These are phyloP conservation scores for Cryptococcus jaspeensis DNA, from an alignment of 1,284 basidiomycete species.

Conservation along the genomic window DNA sequence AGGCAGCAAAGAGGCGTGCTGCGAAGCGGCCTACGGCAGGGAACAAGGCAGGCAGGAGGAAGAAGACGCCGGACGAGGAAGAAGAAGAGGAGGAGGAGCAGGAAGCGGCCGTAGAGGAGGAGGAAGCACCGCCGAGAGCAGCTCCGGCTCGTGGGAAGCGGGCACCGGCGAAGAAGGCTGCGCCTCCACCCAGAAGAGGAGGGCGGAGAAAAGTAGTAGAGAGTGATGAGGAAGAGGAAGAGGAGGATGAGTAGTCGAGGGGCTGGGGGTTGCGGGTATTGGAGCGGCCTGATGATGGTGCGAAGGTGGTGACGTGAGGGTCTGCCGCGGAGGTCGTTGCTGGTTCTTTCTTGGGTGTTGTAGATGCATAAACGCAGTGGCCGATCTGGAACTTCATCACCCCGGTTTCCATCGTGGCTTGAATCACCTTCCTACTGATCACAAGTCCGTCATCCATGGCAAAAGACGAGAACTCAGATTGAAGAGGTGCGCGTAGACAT, in stretches of 20 bases:
- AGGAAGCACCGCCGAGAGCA: constrained; percentile 3
- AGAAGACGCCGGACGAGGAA: constrained; percentile 8
- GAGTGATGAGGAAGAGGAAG: constrained; percentile 14
- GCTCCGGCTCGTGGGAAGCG: constrained; percentile 8
- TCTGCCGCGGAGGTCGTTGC: too few relatives aligned
- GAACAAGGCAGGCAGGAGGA: constrained; percentile 11
- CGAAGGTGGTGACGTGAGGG: too few relatives aligned
- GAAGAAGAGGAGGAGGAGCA: constrained; percentile 24
- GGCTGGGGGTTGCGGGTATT: too few relatives aligned
- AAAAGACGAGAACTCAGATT: too few relatives aligned
- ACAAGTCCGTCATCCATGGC: too few relatives aligned
- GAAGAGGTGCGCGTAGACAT: too few relatives aligned
- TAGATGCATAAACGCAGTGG: too few relatives aligned
- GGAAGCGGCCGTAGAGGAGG: constrained; percentile 6
- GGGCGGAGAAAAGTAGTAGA: constrained; percentile 12
- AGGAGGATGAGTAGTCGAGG: constrained; percentile 8
- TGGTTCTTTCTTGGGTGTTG: too few relatives aligned
- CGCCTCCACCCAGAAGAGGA: constrained; percentile 22
- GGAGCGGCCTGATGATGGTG: too few relatives aligned
- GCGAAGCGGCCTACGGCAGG: constrained; percentile 30
- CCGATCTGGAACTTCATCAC: too few relatives aligned
- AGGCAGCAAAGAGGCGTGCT: constrained; percentile 67
- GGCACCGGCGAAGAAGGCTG: constrained; percentile 8
- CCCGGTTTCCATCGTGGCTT: too few relatives aligned
- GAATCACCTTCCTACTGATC: too few relatives aligned